These are phyloP conservation scores for Tricholoma flavovirens DNA, from an alignment of 768 basidiomycete genomes.

Conservation along the genomic window DNA sequence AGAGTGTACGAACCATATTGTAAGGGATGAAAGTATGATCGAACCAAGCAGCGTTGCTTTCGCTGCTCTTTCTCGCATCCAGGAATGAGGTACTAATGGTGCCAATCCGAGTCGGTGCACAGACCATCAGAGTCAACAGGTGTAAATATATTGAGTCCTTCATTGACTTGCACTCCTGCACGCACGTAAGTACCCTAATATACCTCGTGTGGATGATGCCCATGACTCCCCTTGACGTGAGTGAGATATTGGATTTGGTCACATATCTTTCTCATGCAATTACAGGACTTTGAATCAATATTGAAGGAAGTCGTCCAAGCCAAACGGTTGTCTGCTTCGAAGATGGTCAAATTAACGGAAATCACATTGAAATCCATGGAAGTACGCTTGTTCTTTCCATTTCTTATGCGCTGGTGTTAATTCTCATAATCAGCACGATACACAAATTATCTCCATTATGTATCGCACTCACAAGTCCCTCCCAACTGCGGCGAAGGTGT, in stretches of 20 bases:
- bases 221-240: conserved; percentile 41
- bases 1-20: conserved; percentile 87
- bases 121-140: conserved; percentile 19
- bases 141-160: conserved; percentile 27
- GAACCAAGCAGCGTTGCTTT: conserved; percentile 72
- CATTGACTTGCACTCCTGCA: conserved; percentile 10
- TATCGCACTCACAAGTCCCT: conserved; percentile 87
- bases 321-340: conserved; percentile 82
- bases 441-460: conserved; percentile 80
- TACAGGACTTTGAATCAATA: conserved; percentile 73
- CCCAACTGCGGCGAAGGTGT: conserved; percentile 62
- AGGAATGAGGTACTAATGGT: conserved; percentile 25
- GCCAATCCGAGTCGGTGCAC: conserved; percentile 24
- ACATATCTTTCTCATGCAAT: conserved; percentile 4
- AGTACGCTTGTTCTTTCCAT: conserved; percentile 37
- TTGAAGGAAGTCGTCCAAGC: conserved; percentile 79
- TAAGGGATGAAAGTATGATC: conserved; percentile 54
- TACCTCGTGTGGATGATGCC: conserved; percentile 11
- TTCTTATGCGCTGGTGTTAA: neutral
- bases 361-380: conserved; percentile 72
- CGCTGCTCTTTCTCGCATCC: conserved; percentile 60
- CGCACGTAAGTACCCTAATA: conserved; percentile 5
- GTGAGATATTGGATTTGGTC: conserved; percentile 9
- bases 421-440: conserved; percentile 60
- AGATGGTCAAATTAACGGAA: conserved; percentile 73